Conservation (phyloP, 306 rosid genomes). For the Rosa chinensis region DNA sequence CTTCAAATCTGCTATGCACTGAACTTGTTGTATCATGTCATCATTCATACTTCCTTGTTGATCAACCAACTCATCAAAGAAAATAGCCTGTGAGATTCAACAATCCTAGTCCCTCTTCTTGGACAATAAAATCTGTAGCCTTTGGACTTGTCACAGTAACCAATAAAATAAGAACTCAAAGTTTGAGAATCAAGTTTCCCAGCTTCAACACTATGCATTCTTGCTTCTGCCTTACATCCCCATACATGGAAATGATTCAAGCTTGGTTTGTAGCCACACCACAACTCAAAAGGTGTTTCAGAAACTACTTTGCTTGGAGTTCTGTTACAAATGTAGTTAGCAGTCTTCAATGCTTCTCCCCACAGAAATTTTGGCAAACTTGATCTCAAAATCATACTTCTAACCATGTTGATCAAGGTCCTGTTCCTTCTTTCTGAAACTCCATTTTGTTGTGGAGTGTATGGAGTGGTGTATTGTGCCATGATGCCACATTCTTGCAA, state of each 20-base stretch:
- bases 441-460: not conserved
- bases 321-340: not conserved
- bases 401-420: not conserved
- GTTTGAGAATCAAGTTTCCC: not conserved
- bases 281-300: no score
- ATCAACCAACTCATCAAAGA: not conserved
- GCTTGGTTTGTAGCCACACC: no score
- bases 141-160: not conserved
- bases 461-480: not conserved
- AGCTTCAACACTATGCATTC: no score
- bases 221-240: not conserved
- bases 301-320: not conserved
- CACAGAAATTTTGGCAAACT: not conserved
- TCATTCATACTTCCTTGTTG: not conserved
- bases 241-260: no score
- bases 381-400: not conserved
- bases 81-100: not conserved
- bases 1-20: no score
- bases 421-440: not conserved
- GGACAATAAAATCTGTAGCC: not conserved
- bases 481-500: not conserved
- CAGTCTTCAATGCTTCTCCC: not conserved
- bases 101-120: not conserved
- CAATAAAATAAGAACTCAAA: not conserved
- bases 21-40: no score